Percentiles rank a stretch among this genome's conserved stretches.
phyloP scores from a whole-genome alignment of 2,329 filamentous ascomycete genomes.

The Calonectria hawksworthii region DNA sequence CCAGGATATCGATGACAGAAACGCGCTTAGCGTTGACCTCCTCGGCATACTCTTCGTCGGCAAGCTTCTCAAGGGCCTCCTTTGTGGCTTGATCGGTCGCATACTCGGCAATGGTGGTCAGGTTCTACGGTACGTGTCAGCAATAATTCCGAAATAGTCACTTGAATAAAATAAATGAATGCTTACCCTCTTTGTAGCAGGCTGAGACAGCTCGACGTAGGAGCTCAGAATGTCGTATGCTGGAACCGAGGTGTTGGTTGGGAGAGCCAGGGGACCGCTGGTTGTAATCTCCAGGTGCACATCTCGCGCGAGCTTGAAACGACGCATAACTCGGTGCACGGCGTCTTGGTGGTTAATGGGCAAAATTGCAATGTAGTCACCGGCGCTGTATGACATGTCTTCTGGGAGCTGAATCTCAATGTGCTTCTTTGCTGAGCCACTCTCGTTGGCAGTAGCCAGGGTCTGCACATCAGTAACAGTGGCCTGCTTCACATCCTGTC shows the following conservation, averaged over 20 bases:
- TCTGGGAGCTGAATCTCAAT: conserved; percentile 77
- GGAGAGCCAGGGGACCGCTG: conserved; percentile 64
- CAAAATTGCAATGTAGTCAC: conserved; percentile 81
- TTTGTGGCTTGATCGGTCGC: conserved; percentile 59
- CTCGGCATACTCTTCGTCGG: conserved; percentile 59
- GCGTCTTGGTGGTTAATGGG: conserved; percentile 76
- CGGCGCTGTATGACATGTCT: conserved; percentile 74
- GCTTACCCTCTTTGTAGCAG: conserved; percentile 74
- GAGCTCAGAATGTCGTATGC: conserved; percentile 74
- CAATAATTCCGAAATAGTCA: background rate
- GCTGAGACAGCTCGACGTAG: conserved; percentile 80
- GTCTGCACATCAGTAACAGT: background rate
- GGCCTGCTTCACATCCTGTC: conserved; percentile 25
- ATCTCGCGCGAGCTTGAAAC: conserved; percentile 79
- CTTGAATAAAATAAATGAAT: too few relatives aligned
- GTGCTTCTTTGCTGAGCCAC: conserved; percentile 64
- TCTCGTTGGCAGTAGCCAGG: conserved; percentile 5
- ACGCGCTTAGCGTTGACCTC: conserved; percentile 68
- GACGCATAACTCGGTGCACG: conserved; percentile 74
- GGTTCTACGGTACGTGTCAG: conserved; percentile 42
- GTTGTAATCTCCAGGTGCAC: conserved; percentile 71
- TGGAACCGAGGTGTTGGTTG: conserved; percentile 68
- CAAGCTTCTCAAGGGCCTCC: conserved; percentile 60
- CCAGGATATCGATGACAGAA: conserved; percentile 78
- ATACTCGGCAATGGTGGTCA: conserved; percentile 60